Percentiles rank a stretch among this genome's conserved stretches.
Conservation (phyloP, 2,329 filamentous ascomycete species). For the Trichoderma sp. region DNA sequence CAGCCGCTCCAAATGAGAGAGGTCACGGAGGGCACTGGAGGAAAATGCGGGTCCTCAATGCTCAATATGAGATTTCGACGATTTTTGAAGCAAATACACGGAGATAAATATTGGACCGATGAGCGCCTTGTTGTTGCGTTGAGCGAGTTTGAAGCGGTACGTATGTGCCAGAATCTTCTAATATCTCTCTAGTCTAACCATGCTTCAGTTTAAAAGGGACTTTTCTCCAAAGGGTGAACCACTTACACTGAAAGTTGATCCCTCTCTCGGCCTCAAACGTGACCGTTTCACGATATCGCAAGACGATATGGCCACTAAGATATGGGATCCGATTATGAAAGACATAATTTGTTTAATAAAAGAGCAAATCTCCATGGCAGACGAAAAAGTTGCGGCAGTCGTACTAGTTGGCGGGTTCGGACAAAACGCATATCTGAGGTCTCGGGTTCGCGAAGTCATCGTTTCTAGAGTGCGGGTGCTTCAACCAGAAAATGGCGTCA, state of each 20-base stretch:
- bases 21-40: constrained; percentile 51
- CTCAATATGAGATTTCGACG: constrained; percentile 51
- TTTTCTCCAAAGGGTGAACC: constrained; percentile 42
- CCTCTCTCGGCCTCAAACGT: constrained; percentile 38
- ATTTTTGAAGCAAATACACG: constrained; percentile 47
- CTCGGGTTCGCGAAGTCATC: constrained; percentile 42
- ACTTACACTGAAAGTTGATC: constrained; percentile 40
- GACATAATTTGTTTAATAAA: constrained; percentile 46
- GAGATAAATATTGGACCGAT: constrained; percentile 46
- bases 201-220: constrained; percentile 41
- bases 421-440: constrained; percentile 47
- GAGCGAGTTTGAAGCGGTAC: constrained; percentile 46
- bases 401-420: constrained; percentile 54
- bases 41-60: constrained; percentile 52
- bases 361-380: constrained; percentile 43
- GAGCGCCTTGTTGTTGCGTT: constrained; percentile 45
- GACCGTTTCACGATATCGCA: constrained; percentile 42
- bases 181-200: constrained; percentile 16
- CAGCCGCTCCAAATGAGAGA: constrained; percentile 50
- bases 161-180: constrained; percentile 44
- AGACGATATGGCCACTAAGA: constrained; percentile 65
- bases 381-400: constrained; percentile 41
- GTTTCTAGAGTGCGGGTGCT: constrained; percentile 44
- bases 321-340: constrained; percentile 46
- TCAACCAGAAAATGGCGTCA: constrained; percentile 53